These are phyloP conservation scores for Ustilago sp. DNA, from an alignment of 1,284 basidiomycete genomes.

Conservation along the genomic window DNA sequence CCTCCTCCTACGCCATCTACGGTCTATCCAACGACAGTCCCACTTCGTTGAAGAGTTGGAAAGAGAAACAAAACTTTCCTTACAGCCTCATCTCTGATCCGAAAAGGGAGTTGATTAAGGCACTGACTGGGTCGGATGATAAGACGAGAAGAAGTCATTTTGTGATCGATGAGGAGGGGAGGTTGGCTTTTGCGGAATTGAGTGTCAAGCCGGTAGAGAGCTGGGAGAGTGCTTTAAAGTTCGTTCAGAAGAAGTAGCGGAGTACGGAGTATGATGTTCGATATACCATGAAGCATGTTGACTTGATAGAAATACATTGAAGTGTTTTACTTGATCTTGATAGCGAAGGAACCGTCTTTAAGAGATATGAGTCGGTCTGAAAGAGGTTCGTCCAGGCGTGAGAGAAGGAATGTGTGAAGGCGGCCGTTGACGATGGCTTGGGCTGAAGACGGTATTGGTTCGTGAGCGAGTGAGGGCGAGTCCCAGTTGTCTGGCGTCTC, in stretches of 20 bases:
- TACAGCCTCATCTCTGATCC: slow-evolving; percentile 90
- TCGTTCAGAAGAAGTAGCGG: slow-evolving; percentile 17
- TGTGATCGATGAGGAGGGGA: slow-evolving; percentile 57
- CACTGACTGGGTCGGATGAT: slow-evolving; percentile 80
- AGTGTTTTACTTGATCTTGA: slow-evolving; percentile 26
- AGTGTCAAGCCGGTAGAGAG: slow-evolving; percentile 61
- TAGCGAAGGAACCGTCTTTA: slow-evolving; percentile 8
- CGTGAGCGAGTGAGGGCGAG: neutral
- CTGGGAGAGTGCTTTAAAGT: slow-evolving; percentile 22
- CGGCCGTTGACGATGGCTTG: slow-evolving; percentile 2
- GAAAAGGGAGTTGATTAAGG: slow-evolving; percentile 80
- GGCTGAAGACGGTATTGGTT: neutral
- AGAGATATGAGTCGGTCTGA: slow-evolving; percentile 10
- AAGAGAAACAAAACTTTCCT: slow-evolving; percentile 78
- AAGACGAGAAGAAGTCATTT: slow-evolving; percentile 74
- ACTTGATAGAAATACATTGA: too few relatives aligned
- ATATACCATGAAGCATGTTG: too few relatives aligned
- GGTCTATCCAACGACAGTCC: slow-evolving; percentile 88
- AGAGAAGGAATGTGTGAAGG: slow-evolving; percentile 16
- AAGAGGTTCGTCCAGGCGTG: slow-evolving; percentile 9
- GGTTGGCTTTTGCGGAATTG: slow-evolving; percentile 41
- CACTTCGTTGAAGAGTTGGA: slow-evolving; percentile 74
- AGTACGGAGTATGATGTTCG: neutral
- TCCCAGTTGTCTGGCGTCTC: slow-evolving; percentile 23
- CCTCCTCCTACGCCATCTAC: slow-evolving; percentile 80